Conservation (phyloP, 345 rosid genomes). For the Lepidium aucheri region DNA sequence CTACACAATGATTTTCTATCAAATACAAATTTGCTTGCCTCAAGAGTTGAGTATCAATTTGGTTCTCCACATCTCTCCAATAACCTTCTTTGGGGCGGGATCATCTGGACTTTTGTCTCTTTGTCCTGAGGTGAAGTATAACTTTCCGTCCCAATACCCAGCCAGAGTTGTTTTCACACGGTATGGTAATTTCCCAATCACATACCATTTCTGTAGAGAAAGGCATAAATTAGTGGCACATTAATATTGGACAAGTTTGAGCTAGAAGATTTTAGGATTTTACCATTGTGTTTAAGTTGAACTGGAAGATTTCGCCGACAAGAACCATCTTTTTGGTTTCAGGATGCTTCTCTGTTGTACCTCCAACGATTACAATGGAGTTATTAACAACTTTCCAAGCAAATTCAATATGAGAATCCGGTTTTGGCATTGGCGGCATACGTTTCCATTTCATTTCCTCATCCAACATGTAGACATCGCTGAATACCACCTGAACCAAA, state of each 20-base stretch:
- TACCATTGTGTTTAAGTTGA: slow-evolving; percentile 73
- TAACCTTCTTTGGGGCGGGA: slow-evolving; percentile 80
- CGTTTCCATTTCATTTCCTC: slow-evolving; percentile 86
- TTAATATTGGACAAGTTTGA: background rate
- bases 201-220: slow-evolving; percentile 67
- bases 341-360: slow-evolving; percentile 95
- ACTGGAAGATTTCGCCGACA: slow-evolving; percentile 74
- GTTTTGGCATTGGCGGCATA: slow-evolving; percentile 77
- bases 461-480: slow-evolving; percentile 86
- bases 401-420: slow-evolving; percentile 92
- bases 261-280: background rate
- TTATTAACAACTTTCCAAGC: slow-evolving; percentile 87
- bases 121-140: slow-evolving; percentile 95
- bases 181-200: slow-evolving; percentile 77
- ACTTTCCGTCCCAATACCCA: slow-evolving; percentile 75
- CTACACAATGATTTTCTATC: background rate
- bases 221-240: background rate
- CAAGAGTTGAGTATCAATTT: slow-evolving; percentile 47
- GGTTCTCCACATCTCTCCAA: slow-evolving; percentile 90
- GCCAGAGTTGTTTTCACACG: slow-evolving; percentile 85
- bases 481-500: slow-evolving; percentile 79
- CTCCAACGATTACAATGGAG: slow-evolving; percentile 83
- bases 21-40: background rate
- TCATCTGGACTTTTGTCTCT: slow-evolving; percentile 82
- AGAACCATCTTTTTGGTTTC: slow-evolving; percentile 87